Evolutionary conservation across 176 grass and related monocot genomes (phyloP), one percentile per base, ranked within the genome.

Genomic region (Canna indica): DNA sequence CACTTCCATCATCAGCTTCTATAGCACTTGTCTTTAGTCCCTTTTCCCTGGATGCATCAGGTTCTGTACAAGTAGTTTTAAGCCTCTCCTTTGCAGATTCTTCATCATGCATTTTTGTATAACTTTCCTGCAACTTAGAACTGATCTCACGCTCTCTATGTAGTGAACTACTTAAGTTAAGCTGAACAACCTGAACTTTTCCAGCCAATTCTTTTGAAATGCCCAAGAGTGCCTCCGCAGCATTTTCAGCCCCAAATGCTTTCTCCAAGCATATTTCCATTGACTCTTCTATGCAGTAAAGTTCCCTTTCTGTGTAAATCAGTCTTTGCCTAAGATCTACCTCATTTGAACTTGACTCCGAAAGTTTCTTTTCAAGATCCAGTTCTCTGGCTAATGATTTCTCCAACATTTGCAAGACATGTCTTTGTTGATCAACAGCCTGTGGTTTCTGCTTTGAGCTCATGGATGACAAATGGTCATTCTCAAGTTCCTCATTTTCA

Each of bases 371-470:
- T 79, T 88, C 91, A 79, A 96, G 85, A 83, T 88, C 91, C 64
- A 96, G 39, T 36, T 96, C 91, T 81, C 83, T 82, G 71, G 88
- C 91, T 64, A 96, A 80, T 11, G 85, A 91, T 76, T 88, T 83
- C 36, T 96, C 88, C 30, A 96, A 69, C 88, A 88, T 88, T 38
- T 88, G 83, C 47, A 91, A 46, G 69, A 86, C 66, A 82, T 88
- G 84, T 87, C 91, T 96, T 75, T 72, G 78, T 41, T 96, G 72
- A 75, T 77, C 78, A 53, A 82, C 83, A 24, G 85, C 82, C 5
- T 80, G 83, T 47, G 84, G 72, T 46, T 41, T 46, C 73, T 53
- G 42, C 34, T 59, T 73, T 11, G 58, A 71, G 59, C 73, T 79
- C 8, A 78, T 67, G 32, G 64, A 84, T 78, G 76, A 47, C 54